Conservation (phyloP, 1,284 basidiomycete genomes). For the Coniferiporia weirii region DNA sequence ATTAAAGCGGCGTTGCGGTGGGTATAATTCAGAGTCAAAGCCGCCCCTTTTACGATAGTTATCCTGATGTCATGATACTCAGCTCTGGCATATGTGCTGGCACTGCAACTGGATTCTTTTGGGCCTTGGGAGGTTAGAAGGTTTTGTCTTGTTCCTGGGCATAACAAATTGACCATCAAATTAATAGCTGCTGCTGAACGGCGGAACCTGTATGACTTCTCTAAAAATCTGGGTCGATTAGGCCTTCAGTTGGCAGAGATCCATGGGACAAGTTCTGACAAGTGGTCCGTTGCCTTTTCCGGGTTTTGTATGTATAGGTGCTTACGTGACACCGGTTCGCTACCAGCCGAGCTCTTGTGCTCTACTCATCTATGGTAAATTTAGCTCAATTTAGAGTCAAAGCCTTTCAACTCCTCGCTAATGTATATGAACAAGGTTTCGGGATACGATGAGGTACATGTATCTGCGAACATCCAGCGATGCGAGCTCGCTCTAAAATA, state of each 20-base stretch:
- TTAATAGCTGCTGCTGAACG: conserved; percentile 49
- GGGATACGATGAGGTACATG: conserved; percentile 60
- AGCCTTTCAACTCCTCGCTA: not conserved
- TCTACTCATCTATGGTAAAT: conserved; percentile 45
- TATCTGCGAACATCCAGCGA: conserved; percentile 55
- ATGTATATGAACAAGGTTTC: conserved; percentile 37
- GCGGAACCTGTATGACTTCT: conserved; percentile 58
- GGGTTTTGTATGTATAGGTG: not conserved
- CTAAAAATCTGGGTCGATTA: conserved; percentile 59
- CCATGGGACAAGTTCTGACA: conserved; percentile 57
- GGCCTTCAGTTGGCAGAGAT: conserved; percentile 58
- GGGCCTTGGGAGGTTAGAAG: conserved; percentile 53
- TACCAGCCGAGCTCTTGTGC: conserved; percentile 50
- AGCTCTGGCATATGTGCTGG: conserved; percentile 64
- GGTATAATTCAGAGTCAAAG: not conserved
- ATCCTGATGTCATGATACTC: conserved; percentile 8
- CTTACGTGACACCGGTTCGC: not conserved
- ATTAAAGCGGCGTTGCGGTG: conserved; percentile 61
- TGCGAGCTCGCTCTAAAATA: conserved; percentile 59
- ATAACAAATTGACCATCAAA: conserved; percentile 12
- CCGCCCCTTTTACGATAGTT: not conserved
- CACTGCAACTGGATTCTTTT: conserved; percentile 64
- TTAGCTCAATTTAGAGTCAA: no score
- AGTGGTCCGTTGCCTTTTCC: conserved; percentile 41
- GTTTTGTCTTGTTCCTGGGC: not conserved